phyloP scores from a whole-genome alignment of 2,329 filamentous ascomycete genomes.

The Venturia carpophila region DNA sequence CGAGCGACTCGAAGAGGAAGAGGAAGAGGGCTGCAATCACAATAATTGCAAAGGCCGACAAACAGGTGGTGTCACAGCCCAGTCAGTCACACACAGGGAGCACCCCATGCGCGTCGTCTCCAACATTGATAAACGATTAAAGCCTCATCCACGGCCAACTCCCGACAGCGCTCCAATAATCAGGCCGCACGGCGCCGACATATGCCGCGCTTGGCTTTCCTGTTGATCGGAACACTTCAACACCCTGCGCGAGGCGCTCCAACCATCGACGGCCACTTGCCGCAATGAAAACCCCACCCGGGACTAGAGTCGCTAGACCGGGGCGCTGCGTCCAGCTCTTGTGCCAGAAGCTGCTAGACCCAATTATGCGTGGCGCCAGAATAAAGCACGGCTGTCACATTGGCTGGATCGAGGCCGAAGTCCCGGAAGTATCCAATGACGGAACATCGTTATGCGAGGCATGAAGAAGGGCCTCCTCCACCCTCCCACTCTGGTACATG shows the following conservation, averaged over 20 bases:
- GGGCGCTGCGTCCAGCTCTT: neutral
- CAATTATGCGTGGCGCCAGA: neutral
- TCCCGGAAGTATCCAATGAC: slow-evolving; percentile 1
- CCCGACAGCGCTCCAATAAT: neutral
- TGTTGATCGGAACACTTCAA: neutral
- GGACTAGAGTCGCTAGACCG: no score
- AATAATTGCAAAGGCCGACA: neutral
- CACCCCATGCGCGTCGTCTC: neutral
- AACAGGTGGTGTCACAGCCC: no score
- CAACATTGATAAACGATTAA: slow-evolving; percentile 11
- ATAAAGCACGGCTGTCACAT: neutral
- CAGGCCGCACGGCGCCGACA: neutral
- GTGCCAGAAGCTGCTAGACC: neutral
- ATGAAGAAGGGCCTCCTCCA: neutral
- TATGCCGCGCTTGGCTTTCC: neutral
- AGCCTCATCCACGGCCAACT: neutral
- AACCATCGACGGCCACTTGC: neutral
- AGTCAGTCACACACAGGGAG: neutral
- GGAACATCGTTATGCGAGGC: neutral
- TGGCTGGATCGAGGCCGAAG: slow-evolving; percentile 2
- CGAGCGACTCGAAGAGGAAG: no score
- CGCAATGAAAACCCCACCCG: neutral
- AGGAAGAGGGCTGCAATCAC: no score
- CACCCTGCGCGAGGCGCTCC: neutral
- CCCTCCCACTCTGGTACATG: neutral